These are phyloP conservation scores for Gracilaria gracilis DNA, from an alignment of 23 red algal species.

Conservation along the genomic window DNA sequence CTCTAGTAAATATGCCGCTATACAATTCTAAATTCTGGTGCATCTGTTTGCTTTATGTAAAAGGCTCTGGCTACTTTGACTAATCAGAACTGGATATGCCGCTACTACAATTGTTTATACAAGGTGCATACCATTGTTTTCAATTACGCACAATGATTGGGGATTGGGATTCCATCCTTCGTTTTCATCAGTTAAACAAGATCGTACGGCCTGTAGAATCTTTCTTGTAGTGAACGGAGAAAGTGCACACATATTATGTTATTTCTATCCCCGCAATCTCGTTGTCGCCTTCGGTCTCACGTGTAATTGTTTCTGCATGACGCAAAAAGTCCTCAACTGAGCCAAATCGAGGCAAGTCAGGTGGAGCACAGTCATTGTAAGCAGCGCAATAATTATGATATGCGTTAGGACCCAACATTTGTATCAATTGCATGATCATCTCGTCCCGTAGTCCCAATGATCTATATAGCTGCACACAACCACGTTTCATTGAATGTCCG, in stretches of 20 bases:
- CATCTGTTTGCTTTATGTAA: background rate
- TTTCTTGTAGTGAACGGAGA: too few relatives aligned
- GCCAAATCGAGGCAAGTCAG: background rate
- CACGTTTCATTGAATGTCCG: background rate
- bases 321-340: too few relatives aligned
- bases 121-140: too few relatives aligned
- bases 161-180: too few relatives aligned
- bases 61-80: too few relatives aligned
- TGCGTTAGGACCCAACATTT: conserved; percentile 36
- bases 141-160: too few relatives aligned
- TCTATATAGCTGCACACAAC: conserved; percentile 60
- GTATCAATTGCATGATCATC: conserved; percentile 36
- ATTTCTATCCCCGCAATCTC: background rate
- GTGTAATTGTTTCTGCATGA: too few relatives aligned
- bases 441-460: conserved; percentile 31
- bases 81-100: too few relatives aligned
- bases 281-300: background rate
- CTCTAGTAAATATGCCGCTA: background rate
- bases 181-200: too few relatives aligned
- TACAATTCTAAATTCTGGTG: too few relatives aligned
- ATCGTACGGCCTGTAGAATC: too few relatives aligned
- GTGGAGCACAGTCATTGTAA: conserved; percentile 48
- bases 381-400: conserved; percentile 50
- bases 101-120: too few relatives aligned
- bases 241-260: background rate